Evolutionary conservation across 2,329 filamentous ascomycete genomes (phyloP).

Genomic region (Fusarium gaditjirri): DNA sequence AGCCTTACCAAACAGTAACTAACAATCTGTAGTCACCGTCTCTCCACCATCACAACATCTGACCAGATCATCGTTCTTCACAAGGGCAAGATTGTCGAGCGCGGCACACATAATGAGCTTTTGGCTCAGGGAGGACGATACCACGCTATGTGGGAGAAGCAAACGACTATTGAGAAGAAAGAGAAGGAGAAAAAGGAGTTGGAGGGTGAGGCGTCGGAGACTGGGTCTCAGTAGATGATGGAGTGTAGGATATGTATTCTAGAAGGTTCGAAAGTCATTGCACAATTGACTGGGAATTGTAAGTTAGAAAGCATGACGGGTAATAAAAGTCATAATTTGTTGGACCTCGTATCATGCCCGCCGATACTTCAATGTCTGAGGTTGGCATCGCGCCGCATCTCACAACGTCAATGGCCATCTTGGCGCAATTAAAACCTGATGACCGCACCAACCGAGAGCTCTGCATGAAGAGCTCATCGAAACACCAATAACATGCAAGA

Average conservation of each 20-base stretch:
- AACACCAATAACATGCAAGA: constrained; percentile 1
- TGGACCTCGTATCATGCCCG: neutral
- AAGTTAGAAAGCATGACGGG: neutral
- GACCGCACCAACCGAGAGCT: neutral
- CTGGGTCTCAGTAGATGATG: constrained; percentile 11
- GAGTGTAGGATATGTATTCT: constrained; percentile 7
- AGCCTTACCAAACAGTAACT: neutral
- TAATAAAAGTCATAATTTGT: neutral
- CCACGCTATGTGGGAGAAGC: constrained; percentile 63
- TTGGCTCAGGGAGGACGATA: constrained; percentile 59
- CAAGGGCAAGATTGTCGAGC: constrained; percentile 61
- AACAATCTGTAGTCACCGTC: constrained; percentile 56
- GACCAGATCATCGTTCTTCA: constrained; percentile 66
- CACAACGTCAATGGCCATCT: neutral
- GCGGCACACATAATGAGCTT: constrained; percentile 61
- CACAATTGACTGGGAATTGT: neutral
- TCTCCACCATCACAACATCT: constrained; percentile 67
- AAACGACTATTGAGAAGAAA: constrained; percentile 56
- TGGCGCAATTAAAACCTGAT: too few species aligned
- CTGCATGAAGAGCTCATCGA: neutral
- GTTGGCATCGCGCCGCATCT: neutral
- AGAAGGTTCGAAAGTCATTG: neutral
- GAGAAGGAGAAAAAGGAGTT: constrained; percentile 46
- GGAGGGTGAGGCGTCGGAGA: constrained; percentile 29
- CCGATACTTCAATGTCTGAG: neutral